These are phyloP conservation scores for Mycogone perniciosa DNA, from an alignment of 2,329 filamentous ascomycete genomes.

Conservation along the genomic window DNA sequence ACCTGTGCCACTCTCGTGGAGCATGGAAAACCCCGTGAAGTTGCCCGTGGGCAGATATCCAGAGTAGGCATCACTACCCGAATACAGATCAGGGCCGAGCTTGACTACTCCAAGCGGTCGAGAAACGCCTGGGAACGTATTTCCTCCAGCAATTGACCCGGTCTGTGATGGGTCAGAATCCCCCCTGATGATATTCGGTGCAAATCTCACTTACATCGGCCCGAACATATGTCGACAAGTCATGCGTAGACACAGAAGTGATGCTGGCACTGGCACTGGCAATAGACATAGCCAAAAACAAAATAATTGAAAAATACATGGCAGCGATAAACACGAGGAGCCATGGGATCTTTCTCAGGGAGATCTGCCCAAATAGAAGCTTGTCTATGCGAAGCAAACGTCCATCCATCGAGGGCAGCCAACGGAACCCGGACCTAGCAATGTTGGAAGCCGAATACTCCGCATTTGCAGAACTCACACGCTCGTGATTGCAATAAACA, in stretches of 20 bases:
- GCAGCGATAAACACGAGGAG: not conserved
- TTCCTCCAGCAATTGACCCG: constrained; percentile 39
- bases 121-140: constrained; percentile 45
- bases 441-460: not conserved
- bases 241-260: constrained; percentile 3
- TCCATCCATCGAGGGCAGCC: not conserved
- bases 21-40: constrained; percentile 56
- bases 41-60: constrained; percentile 45
- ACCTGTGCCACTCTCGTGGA: constrained; percentile 62
- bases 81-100: constrained; percentile 43
- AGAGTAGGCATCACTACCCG: constrained; percentile 45
- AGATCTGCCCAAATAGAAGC: not conserved
- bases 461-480: not conserved
- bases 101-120: constrained; percentile 44
- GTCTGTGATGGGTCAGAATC: constrained; percentile 27
- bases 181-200: not conserved
- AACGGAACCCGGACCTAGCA: too few relatives aligned
- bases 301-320: constrained; percentile 9
- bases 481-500: constrained; percentile 4
- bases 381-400: not conserved
- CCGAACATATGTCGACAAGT: constrained; percentile 29
- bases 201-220: constrained; percentile 26
- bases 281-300: not conserved
- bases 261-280: not conserved
- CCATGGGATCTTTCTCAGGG: not conserved